Conservation (phyloP, 108 stramenopile species). For the Poteriospumella lacustris region DNA sequence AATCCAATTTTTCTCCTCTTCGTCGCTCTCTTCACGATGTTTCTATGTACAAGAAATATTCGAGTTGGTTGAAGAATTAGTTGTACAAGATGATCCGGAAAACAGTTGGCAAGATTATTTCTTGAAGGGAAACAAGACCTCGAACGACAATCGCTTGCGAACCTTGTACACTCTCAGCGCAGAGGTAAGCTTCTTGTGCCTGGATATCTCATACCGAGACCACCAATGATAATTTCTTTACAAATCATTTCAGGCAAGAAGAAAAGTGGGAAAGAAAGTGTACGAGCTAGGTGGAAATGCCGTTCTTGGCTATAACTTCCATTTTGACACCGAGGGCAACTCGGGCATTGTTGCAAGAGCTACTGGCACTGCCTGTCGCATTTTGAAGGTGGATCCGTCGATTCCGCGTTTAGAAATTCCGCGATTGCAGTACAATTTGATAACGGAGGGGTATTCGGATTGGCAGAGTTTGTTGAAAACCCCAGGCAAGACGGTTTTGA, state of each 20-base stretch:
- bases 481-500: too few species aligned
- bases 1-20: slow-evolving; percentile 85
- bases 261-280: slow-evolving; percentile 66
- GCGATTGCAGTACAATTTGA: not conserved
- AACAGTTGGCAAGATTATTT: slow-evolving; percentile 25
- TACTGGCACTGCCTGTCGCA: slow-evolving; percentile 77
- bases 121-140: slow-evolving; percentile 4
- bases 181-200: too few species aligned
- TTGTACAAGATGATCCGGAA: slow-evolving; percentile 87
- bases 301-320: slow-evolving; percentile 75
- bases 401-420: not conserved
- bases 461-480: not conserved
- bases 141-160: slow-evolving; percentile 1
- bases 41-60: slow-evolving; percentile 70
- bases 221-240: too few species aligned
- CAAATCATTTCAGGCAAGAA: too few species aligned
- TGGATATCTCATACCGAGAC: too few species aligned
- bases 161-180: slow-evolving; percentile 75
- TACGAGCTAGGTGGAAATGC: slow-evolving; percentile 77
- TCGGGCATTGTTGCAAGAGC: slow-evolving; percentile 87
- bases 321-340: slow-evolving; percentile 94
- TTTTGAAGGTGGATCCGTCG: not conserved
- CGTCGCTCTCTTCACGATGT: slow-evolving; percentile 67
- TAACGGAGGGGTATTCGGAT: not conserved
- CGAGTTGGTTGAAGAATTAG: slow-evolving; percentile 93